Base-by-base conservation (phyloP, 140 eudicot species). In the Ambrosia hybrid region DNA sequence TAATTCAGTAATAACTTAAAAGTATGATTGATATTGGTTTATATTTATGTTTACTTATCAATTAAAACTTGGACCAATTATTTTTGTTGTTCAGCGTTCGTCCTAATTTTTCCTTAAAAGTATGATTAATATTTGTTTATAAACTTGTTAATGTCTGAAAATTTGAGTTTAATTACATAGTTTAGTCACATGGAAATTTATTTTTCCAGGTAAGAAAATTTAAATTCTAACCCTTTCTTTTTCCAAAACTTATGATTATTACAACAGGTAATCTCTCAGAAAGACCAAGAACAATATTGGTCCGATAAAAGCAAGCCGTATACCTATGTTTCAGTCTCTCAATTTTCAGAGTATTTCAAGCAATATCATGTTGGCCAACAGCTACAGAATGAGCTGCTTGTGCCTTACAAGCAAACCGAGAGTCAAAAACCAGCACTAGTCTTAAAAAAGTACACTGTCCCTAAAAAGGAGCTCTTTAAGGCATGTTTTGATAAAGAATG, bases 231-330 rank as follows among this genome's bases (percentile, higher is more conserved):
- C 26, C 26, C 26, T 21, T 21, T 21, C 26, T 21, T 21, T 21
- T 21, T 21, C 26, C 26, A 21, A 21, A 21, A 21, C 26, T 21
- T 21, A 1, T 21, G 26, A 21, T 21, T 21, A 21, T 43, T 37
- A 33, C 66, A 74, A 61, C 67, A 80, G 84, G 84, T 80, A 6
- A 80, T 75, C 41, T 80, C 84, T 0, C 52, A 33, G 36, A 88
- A 90, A 67, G 95, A 90, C 65, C 95, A 88, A 85, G 85, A 77
- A 34, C 96, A 90, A 56, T 87, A 87, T 59, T 90, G 89, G 91
- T 70, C 34, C 30, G 77, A 71, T 49, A 79, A 64, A 53, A 81
- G 77, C 75, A 64, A 64, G 41, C 52, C 76, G 2, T 80, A 74
- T 15, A 60, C 74, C 72, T 80, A 51, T 30, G 57, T 80, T 51